Evolutionary conservation across 768 basidiomycete genomes (phyloP), one percentile per base, ranked within the genome.

Genomic region (Amyloporia xantha): DNA sequence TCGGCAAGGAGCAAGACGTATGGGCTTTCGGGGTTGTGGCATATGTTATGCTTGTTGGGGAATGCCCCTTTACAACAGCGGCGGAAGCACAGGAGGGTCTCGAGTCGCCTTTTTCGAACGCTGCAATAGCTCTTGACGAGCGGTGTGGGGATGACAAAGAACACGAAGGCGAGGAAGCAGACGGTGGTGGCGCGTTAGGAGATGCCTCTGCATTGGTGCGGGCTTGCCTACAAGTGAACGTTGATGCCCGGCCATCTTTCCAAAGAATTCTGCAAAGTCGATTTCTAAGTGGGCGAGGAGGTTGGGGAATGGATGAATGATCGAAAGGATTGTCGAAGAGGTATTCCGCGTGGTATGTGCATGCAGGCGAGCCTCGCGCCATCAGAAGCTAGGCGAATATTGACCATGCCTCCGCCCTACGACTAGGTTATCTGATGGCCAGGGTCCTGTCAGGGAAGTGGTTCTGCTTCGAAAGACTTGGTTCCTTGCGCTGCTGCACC

Each of bases 1-100:
- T 87, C 54, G 96, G 95, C 28, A 94, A 93, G 62, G 92, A 95
- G 63, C 94, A 97, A 66, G 95, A 99, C 58, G 88, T 97, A 2
- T 99, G 95, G 94, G 95, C 95, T 0, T 89, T 95, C 52, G 95
- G 95, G 12, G 93, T 98, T 20, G 91, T 99, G 19, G 92, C 85
- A 11, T 99, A 93, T 65, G 95, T 99, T 48, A 79, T 99, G 53
- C 77, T 98, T 15, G 79, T 86, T 19, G 91, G 91, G 5, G 91
- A 95, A 70, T 94, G 91, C 60, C 91, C 91, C 1, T 94, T 93
- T 70, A 81, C 84, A 69, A 91, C 87, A 15, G 85, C 93, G 1
- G 86, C 83, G 33, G 94, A 97, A 64, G 91, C 93, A 0, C 89
- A 94, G 58, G 86, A 83, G 39, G 91, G 92, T 1, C 71, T 95